phyloP scores from a whole-genome alignment of 495 filamentous ascomycete species.

The Xylaria cubensis region DNA sequence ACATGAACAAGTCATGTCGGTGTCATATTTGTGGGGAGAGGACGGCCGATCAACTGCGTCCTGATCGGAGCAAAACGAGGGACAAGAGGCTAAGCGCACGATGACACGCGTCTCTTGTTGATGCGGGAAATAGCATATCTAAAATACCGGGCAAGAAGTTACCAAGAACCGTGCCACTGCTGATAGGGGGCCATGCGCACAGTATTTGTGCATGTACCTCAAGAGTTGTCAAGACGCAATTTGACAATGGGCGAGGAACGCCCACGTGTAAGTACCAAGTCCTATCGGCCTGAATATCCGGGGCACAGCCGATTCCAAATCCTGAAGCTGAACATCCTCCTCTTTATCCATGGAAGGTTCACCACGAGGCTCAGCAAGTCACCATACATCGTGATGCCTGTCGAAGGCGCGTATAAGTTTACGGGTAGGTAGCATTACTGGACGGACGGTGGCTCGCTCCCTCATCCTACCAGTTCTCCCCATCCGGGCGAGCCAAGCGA shows the following conservation, averaged over 20 bases:
- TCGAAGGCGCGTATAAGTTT: neutral
- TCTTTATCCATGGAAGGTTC: neutral
- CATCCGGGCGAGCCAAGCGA: conserved; percentile 16
- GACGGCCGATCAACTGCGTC: conserved; percentile 12
- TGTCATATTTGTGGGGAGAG: conserved; percentile 12
- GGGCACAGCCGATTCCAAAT: conserved; percentile 24
- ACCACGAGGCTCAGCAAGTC: conserved; percentile 14
- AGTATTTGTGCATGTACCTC: conserved; percentile 16
- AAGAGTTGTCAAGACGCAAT: neutral
- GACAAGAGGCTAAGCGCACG: conserved; percentile 18
- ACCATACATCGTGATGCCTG: neutral
- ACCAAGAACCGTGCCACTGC: neutral
- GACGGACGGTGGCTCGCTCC: neutral
- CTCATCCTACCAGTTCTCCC: conserved; percentile 1
- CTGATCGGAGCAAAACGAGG: conserved; percentile 7
- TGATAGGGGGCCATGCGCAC: conserved; percentile 4
- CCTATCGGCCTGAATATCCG: conserved; percentile 14
- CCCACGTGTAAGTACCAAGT: neutral
- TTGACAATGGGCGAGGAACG: neutral
- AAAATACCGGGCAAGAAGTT: neutral
- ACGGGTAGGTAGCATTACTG: conserved; percentile 7
- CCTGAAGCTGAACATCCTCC: conserved; percentile 13
- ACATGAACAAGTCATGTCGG: conserved; percentile 13
- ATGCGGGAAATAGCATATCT: conserved; percentile 17
- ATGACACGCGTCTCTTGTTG: conserved; percentile 23